Evolutionary conservation across 257 asterid genomes (phyloP).

Genomic region (Penstemon davidsonii): DNA sequence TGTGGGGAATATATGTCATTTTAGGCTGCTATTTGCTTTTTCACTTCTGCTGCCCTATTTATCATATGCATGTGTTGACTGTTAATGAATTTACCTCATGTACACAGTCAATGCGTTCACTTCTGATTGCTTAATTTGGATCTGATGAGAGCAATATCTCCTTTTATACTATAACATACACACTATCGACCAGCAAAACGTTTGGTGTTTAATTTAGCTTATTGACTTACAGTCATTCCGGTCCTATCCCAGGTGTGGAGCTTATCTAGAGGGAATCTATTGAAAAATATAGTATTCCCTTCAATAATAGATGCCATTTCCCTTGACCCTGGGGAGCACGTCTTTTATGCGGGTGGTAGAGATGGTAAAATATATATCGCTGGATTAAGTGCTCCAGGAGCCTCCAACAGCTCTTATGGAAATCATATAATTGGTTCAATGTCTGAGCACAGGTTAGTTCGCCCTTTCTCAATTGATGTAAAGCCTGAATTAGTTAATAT

Average conservation of each 20-base stretch:
- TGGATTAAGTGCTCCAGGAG: conserved; percentile 58
- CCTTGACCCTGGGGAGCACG: conserved; percentile 78
- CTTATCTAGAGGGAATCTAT: conserved; percentile 61
- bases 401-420: conserved; percentile 55
- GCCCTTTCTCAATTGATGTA: background rate
- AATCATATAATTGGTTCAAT: conserved; percentile 62
- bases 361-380: conserved; percentile 90
- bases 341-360: conserved; percentile 92
- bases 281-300: conserved; percentile 75
- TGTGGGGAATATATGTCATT: background rate
- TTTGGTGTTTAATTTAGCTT: conserved; percentile 16
- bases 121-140: conserved; percentile 4
- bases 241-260: conserved; percentile 72
- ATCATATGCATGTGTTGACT: background rate
- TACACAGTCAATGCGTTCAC: conserved; percentile 3
- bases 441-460: conserved; percentile 72
- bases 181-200: background rate
- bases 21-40: conserved; percentile 10
- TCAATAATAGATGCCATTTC: conserved; percentile 74
- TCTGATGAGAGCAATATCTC: background rate
- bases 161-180: background rate
- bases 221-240: conserved; percentile 8
- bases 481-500: conserved; percentile 9
- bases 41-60: background rate
- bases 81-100: background rate